phyloP scores from a whole-genome alignment of 495 filamentous ascomycete genomes.

The Penicillium lividum region DNA sequence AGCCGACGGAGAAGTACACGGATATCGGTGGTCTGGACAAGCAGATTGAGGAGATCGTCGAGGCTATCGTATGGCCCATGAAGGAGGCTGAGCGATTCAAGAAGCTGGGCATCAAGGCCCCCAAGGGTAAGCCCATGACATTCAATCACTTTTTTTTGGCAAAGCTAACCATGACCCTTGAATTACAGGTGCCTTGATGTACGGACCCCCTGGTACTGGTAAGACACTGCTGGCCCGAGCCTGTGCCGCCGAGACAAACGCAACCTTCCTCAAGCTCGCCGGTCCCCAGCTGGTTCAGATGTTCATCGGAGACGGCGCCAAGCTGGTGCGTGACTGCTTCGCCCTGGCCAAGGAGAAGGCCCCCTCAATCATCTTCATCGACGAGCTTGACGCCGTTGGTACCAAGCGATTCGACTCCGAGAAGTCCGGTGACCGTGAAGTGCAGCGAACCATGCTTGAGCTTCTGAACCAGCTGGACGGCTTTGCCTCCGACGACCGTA shows the following conservation, averaged over 20 bases:
- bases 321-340: slow-evolving; percentile 96
- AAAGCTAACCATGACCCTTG: slow-evolving; percentile 10
- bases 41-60: slow-evolving; percentile 99
- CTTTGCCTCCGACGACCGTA: slow-evolving; percentile 97
- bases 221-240: slow-evolving; percentile 97
- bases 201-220: slow-evolving; percentile 93
- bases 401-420: slow-evolving; percentile 99
- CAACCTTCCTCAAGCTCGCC: slow-evolving; percentile 98
- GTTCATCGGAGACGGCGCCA: slow-evolving; percentile 99
- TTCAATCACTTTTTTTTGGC: neutral
- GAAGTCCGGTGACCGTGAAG: slow-evolving; percentile 96
- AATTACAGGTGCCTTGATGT: slow-evolving; percentile 89
- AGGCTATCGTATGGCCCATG: slow-evolving; percentile 99
- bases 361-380: slow-evolving; percentile 98
- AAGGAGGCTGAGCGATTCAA: slow-evolving; percentile 98
- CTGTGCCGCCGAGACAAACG: slow-evolving; percentile 96
- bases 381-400: slow-evolving; percentile 94
- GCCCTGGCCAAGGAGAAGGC: slow-evolving; percentile 98
- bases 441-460: slow-evolving; percentile 98
- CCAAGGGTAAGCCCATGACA: slow-evolving; percentile 72
- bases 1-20: slow-evolving; percentile 98
- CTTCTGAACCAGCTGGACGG: slow-evolving; percentile 98
- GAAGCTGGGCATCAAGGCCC: slow-evolving; percentile 99
- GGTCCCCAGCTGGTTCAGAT: slow-evolving; percentile 99
- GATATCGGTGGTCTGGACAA: slow-evolving; percentile 98